These are phyloP conservation scores for Phaeotremella skinneri DNA, from an alignment of 768 basidiomycete genomes.

Conservation along the genomic window DNA sequence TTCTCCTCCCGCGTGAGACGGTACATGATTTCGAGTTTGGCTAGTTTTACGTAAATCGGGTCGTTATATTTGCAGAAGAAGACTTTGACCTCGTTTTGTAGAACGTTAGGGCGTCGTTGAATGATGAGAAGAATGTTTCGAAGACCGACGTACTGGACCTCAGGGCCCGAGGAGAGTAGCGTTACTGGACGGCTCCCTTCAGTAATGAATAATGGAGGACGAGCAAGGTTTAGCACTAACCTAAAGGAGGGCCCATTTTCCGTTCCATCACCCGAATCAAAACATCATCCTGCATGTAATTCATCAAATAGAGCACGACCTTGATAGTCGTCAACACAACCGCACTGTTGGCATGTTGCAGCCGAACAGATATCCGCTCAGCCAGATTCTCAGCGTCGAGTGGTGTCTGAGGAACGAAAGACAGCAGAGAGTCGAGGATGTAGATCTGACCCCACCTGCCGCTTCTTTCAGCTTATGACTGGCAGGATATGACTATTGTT, in stretches of 20 bases:
- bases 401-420: conserved; percentile 85
- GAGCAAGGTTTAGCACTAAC: conserved; percentile 56
- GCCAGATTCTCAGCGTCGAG: conserved; percentile 89
- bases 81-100: conserved; percentile 96
- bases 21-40: conserved; percentile 99
- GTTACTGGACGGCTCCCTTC: conserved; percentile 63
- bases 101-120: conserved; percentile 83
- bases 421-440: conserved; percentile 87
- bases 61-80: conserved; percentile 99
- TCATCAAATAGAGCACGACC: conserved; percentile 92
- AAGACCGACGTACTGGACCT: conserved; percentile 96
- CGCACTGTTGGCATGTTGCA: conserved; percentile 98
- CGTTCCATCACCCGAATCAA: conserved; percentile 86
- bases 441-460: conserved; percentile 98
- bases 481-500: not conserved
- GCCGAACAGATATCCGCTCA: conserved; percentile 88
- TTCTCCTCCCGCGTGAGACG: conserved; percentile 93
- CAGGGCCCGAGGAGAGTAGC: conserved; percentile 90
- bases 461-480: not conserved
- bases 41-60: conserved; percentile 97
- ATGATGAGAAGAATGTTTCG: conserved; percentile 97
- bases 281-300: conserved; percentile 90
- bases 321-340: conserved; percentile 99
- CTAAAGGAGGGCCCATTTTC: conserved; percentile 97
- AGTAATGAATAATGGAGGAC: not conserved